phyloP scores from a whole-genome alignment of 2,329 filamentous ascomycete genomes.

The Stagonosporopsis chrysanthemi region DNA sequence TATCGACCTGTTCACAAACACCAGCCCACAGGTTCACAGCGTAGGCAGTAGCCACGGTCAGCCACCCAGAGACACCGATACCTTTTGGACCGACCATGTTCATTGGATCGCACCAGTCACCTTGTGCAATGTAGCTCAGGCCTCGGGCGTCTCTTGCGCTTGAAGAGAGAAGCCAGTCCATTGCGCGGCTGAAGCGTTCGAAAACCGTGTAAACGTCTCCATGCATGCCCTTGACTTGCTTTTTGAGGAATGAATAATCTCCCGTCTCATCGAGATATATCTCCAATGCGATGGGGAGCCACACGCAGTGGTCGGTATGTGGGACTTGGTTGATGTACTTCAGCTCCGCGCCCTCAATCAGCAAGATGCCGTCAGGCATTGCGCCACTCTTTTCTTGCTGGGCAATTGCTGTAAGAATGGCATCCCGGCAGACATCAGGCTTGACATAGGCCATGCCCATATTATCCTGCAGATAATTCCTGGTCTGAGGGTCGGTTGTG shows the following conservation, averaged over 20 bases:
- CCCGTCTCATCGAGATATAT: slow-evolving; percentile 64
- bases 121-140: slow-evolving; percentile 65
- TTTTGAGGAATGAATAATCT: slow-evolving; percentile 60
- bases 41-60: slow-evolving; percentile 63
- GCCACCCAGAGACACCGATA: slow-evolving; percentile 65
- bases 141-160: slow-evolving; percentile 60
- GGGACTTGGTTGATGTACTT: slow-evolving; percentile 70
- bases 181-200: slow-evolving; percentile 63
- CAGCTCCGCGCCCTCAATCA: slow-evolving; percentile 62
- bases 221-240: slow-evolving; percentile 53
- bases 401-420: slow-evolving; percentile 59
- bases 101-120: slow-evolving; percentile 68
- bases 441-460: slow-evolving; percentile 68
- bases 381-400: slow-evolving; percentile 64
- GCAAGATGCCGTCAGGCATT: slow-evolving; percentile 65
- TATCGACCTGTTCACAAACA: slow-evolving; percentile 58
- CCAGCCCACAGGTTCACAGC: slow-evolving; percentile 62
- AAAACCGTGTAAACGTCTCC: slow-evolving; percentile 61
- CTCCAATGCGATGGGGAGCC: slow-evolving; percentile 64
- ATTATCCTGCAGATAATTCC: slow-evolving; percentile 67
- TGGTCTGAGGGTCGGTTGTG: slow-evolving; percentile 66
- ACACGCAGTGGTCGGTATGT: slow-evolving; percentile 67
- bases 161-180: slow-evolving; percentile 62
- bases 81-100: slow-evolving; percentile 69
- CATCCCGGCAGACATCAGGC: slow-evolving; percentile 57